Evolutionary conservation across 2,329 filamentous ascomycete genomes (phyloP).

Genomic region (Alternaria postmessia): DNA sequence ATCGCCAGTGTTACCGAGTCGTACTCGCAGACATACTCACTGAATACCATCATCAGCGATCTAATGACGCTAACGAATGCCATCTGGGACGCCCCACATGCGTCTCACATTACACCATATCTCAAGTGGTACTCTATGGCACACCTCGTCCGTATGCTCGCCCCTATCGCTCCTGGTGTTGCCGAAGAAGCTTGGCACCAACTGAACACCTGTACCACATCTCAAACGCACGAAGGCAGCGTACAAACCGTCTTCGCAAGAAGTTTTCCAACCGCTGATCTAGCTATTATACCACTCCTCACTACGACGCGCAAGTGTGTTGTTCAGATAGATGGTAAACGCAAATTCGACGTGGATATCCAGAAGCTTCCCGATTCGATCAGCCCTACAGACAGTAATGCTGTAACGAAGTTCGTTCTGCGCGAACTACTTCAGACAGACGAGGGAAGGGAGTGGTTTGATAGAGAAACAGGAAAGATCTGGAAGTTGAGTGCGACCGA

Average conservation of each 20-base stretch:
- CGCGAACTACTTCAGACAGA: constrained; percentile 67
- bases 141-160: constrained; percentile 73
- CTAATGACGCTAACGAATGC: constrained; percentile 82
- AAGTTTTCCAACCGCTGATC: constrained; percentile 64
- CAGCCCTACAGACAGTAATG: constrained; percentile 24
- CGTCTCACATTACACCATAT: constrained; percentile 49
- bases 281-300: constrained; percentile 62
- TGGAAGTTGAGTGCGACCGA: constrained; percentile 31
- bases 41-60: constrained; percentile 86
- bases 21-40: constrained; percentile 74
- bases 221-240: neutral
- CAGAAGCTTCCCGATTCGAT: constrained; percentile 55
- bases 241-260: constrained; percentile 54
- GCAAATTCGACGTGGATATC: constrained; percentile 73
- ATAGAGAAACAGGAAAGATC: constrained; percentile 46
- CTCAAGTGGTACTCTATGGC: constrained; percentile 62
- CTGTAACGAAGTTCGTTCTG: constrained; percentile 68
- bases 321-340: constrained; percentile 82
- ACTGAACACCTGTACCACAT: constrained; percentile 51
- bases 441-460: constrained; percentile 65
- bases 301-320: constrained; percentile 65
- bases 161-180: constrained; percentile 81
- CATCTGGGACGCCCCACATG: constrained; percentile 38
- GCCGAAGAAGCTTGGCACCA: constrained; percentile 81
- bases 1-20: constrained; percentile 73